Evolutionary conservation across 2,329 filamentous ascomycete genomes (phyloP).

Genomic region (Microascus cirrosus): DNA sequence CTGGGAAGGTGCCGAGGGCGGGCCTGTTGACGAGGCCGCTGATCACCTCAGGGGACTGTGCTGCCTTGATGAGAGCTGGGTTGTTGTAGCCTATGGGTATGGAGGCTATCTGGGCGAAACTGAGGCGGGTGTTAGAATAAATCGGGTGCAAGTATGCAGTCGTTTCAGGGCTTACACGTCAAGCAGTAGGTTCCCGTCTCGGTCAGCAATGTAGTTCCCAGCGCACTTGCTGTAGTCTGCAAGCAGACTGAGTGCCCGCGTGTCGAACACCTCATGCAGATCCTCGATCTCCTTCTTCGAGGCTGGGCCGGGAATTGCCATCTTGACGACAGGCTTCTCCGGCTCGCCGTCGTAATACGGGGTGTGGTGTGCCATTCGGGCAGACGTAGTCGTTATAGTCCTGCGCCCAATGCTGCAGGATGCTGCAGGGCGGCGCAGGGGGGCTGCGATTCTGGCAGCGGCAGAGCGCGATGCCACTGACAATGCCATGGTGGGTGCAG

Average conservation of each 20-base stretch:
- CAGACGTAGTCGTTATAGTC: background rate
- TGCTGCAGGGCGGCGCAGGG: background rate
- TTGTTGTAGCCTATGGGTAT: constrained; percentile 82
- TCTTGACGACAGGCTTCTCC: constrained; percentile 39
- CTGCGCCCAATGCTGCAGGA: background rate
- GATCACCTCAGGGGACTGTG: constrained; percentile 60
- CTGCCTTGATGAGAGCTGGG: constrained; percentile 51
- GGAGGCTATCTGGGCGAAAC: constrained; percentile 72
- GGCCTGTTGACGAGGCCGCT: constrained; percentile 68
- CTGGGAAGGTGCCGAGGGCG: constrained; percentile 71
- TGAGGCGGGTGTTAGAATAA: constrained; percentile 13
- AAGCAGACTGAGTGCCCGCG: constrained; percentile 74
- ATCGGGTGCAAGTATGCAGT: background rate
- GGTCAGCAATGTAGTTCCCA: constrained; percentile 72
- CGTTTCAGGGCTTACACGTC: constrained; percentile 48
- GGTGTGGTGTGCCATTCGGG: background rate
- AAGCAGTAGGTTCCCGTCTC: constrained; percentile 61
- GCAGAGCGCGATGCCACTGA: background rate
- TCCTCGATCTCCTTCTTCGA: constrained; percentile 58
- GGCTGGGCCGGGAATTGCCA: constrained; percentile 64
- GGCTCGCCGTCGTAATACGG: constrained; percentile 38
- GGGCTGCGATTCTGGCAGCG: background rate
- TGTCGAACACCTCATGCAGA: constrained; percentile 73
- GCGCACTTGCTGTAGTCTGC: constrained; percentile 61
- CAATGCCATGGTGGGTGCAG: background rate